Evolutionary conservation across 345 rosid genomes (phyloP).

Genomic region (Linum usitatissimum): DNA sequence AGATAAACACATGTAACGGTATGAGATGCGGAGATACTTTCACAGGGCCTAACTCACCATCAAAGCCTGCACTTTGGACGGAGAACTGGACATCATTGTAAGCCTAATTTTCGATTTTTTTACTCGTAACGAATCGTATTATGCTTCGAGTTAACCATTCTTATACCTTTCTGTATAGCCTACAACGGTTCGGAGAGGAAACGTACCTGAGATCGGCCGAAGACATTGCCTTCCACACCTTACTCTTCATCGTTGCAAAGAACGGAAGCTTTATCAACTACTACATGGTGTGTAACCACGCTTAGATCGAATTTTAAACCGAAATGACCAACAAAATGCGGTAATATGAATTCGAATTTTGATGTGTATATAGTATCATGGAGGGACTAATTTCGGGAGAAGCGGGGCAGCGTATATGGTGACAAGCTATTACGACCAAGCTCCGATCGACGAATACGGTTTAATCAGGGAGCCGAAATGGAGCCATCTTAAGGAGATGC

Average conservation of each 20-base stretch:
- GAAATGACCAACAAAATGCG: no score
- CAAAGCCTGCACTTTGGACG: slow-evolving; percentile 79
- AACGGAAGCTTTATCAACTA: slow-evolving; percentile 78
- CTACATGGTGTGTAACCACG: slow-evolving; percentile 51
- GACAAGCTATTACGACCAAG: slow-evolving; percentile 62
- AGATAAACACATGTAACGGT: slow-evolving; percentile 78
- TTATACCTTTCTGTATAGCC: slow-evolving; percentile 23
- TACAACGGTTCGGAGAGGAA: slow-evolving; percentile 36
- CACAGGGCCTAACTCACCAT: slow-evolving; percentile 64
- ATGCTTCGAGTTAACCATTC: neutral
- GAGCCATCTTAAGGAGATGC: slow-evolving; percentile 72
- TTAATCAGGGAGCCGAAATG: slow-evolving; percentile 61
- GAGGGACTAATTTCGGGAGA: slow-evolving; percentile 83
- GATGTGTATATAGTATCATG: slow-evolving; percentile 46
- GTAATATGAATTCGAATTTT: no score
- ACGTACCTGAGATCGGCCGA: slow-evolving; percentile 42
- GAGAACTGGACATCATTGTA: slow-evolving; percentile 85
- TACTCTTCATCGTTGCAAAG: slow-evolving; percentile 47
- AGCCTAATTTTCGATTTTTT: slow-evolving; percentile 5
- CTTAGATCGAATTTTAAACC: no score
- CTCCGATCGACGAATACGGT: slow-evolving; percentile 85
- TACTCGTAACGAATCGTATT: neutral
- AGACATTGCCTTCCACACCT: slow-evolving; percentile 71
- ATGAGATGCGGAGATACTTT: slow-evolving; percentile 75
- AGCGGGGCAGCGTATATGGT: slow-evolving; percentile 39